Percentiles rank a stretch among this genome's conserved stretches.
These are phyloP conservation scores for Hanseniaspora hatyaiensis DNA, from an alignment of 805 yeast genomes.

Conservation along the genomic window DNA sequence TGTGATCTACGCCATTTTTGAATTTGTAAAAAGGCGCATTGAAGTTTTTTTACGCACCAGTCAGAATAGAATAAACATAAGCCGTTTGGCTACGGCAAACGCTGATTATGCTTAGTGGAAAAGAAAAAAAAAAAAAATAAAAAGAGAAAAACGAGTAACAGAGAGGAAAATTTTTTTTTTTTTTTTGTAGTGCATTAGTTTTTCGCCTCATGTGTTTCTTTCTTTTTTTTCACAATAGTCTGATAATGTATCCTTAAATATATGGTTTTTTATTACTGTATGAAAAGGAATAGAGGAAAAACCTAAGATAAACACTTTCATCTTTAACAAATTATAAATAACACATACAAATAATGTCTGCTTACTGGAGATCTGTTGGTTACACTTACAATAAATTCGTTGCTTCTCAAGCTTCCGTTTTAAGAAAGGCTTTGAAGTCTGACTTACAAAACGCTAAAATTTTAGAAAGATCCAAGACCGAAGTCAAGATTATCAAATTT, in stretches of 20 bases:
- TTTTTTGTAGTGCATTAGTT: no score
- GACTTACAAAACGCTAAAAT: conserved; percentile 62
- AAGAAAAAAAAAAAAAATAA: no score
- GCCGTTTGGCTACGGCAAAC: no score
- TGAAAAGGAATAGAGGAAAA: no score
- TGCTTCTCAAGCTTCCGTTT: conserved; percentile 78
- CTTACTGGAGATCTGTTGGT: conserved; percentile 56
- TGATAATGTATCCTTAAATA: no score
- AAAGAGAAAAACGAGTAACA: no score
- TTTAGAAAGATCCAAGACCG: conserved; percentile 60
- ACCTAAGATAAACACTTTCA: not conserved
- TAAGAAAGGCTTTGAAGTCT: conserved; percentile 79
- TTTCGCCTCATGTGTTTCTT: no score
- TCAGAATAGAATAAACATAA: not conserved
- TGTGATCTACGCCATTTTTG: no score
- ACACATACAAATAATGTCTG: conserved; percentile 33
- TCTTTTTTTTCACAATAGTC: no score
- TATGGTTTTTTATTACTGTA: no score
- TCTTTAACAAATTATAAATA: not conserved
- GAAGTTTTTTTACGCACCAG: not conserved
- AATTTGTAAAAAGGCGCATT: not conserved
- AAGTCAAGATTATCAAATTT: conserved; percentile 59
- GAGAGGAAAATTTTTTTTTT: no score
- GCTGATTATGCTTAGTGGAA: no score
- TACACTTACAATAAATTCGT: conserved; percentile 73